These are phyloP conservation scores for Phaeosphaeriaceae sp. DNA, from an alignment of 2,329 filamentous ascomycete species.

Conservation along the genomic window DNA sequence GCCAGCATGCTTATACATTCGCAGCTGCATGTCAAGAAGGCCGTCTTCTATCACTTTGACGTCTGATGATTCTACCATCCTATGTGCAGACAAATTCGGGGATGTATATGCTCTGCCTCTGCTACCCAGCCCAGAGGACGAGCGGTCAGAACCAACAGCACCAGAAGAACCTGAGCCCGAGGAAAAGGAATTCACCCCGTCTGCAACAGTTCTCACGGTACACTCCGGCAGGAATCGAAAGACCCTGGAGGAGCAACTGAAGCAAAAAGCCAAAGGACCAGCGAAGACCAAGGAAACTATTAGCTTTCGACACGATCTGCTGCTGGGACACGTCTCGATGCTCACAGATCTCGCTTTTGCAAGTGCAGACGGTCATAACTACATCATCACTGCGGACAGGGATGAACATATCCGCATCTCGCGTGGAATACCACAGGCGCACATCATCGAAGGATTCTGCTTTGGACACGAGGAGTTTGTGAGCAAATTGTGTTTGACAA, in stretches of 20 bases:
- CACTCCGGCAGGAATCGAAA: constrained; percentile 67
- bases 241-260: constrained; percentile 64
- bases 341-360: constrained; percentile 75
- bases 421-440: constrained; percentile 78
- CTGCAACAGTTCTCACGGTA: constrained; percentile 65
- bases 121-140: constrained; percentile 52
- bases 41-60: constrained; percentile 78
- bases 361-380: constrained; percentile 59
- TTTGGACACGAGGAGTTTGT: constrained; percentile 88
- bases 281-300: constrained; percentile 57
- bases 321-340: constrained; percentile 95
- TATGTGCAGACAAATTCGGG: constrained; percentile 93
- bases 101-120: constrained; percentile 92
- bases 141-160: constrained; percentile 25
- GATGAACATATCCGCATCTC: constrained; percentile 90
- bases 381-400: constrained; percentile 72
- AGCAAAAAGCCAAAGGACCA: constrained; percentile 49
- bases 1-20: constrained; percentile 15
- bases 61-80: constrained; percentile 72
- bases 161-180: constrained; percentile 22
- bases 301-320: constrained; percentile 75
- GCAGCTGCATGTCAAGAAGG: constrained; percentile 85
- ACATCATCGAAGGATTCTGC: constrained; percentile 89
- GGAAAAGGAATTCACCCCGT: constrained; percentile 55
- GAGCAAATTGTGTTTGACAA: constrained; percentile 73